A percentile compares a stretch with the other conserved stretches of the same genome.
Evolutionary conservation across 1,139 yeast species (phyloP).

Genomic region (Blastobotrys illinoisensis): DNA sequence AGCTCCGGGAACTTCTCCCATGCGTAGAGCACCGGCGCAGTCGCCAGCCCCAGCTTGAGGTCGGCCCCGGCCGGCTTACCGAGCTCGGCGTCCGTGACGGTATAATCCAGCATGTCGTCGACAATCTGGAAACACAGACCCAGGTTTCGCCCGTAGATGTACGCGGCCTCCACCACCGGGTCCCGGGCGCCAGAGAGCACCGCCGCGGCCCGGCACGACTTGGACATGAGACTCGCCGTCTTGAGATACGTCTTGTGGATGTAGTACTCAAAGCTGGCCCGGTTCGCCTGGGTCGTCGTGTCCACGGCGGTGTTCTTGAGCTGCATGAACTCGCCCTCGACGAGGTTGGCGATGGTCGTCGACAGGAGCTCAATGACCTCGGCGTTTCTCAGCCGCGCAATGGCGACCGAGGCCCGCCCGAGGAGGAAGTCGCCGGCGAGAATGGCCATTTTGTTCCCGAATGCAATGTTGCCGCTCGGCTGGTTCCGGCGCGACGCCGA

Average conservation of each 20-base stretch:
- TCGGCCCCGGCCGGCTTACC: constrained; percentile 98
- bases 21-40: constrained; percentile 93
- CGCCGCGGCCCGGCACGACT: constrained; percentile 89
- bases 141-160: constrained; percentile 85
- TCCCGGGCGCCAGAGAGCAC: constrained; percentile 82
- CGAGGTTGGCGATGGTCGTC: constrained; percentile 92
- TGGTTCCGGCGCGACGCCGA: constrained; percentile 87
- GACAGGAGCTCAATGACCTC: constrained; percentile 94
- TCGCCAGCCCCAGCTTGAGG: constrained; percentile 86
- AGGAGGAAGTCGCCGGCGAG: constrained; percentile 92
- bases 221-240: constrained; percentile 94
- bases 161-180: constrained; percentile 72
- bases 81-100: constrained; percentile 70
- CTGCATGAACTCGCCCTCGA: constrained; percentile 98
- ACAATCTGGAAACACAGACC: constrained; percentile 95
- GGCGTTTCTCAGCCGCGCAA: constrained; percentile 89
- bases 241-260: constrained; percentile 91
- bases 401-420: constrained; percentile 94
- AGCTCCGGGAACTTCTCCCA: constrained; percentile 85
- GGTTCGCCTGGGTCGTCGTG: constrained; percentile 62
- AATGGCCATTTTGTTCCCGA: constrained; percentile 95
- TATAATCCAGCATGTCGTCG: constrained; percentile 93
- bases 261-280: constrained; percentile 91
- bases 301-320: constrained; percentile 77
- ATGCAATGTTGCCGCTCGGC: constrained; percentile 89